These are phyloP conservation scores for Penstemon barbatus DNA, from an alignment of 257 asterid species.

Conservation along the genomic window DNA sequence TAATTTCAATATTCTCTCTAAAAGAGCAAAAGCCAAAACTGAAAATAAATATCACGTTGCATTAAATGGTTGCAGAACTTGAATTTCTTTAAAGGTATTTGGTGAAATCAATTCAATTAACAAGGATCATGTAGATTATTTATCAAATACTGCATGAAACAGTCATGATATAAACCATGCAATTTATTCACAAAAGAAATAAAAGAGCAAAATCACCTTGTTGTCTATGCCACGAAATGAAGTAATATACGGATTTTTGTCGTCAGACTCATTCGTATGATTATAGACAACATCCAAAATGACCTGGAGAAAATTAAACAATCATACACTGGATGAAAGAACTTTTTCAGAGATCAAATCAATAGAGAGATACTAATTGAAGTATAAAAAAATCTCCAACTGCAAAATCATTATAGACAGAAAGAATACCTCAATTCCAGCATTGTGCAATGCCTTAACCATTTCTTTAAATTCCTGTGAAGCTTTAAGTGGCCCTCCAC, in stretches of 20 bases:
- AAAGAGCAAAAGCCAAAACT: constrained; percentile 6
- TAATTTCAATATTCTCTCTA: background rate
- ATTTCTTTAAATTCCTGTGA: constrained; percentile 79
- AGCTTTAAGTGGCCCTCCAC: constrained; percentile 85
- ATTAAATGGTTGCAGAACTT: constrained; percentile 16
- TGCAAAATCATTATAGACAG: constrained; percentile 18
- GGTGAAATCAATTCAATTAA: constrained; percentile 19
- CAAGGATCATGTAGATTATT: constrained; percentile 2
- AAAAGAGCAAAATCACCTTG: constrained; percentile 59
- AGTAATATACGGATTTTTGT: constrained; percentile 78
- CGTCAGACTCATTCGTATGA: constrained; percentile 97
- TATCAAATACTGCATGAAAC: constrained; percentile 17
- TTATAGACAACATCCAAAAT: constrained; percentile 95
- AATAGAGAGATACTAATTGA: constrained; percentile 6
- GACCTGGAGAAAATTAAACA: constrained; percentile 55
- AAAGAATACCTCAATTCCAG: constrained; percentile 85
- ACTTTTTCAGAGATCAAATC: constrained; percentile 16
- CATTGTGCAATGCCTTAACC: constrained; percentile 93
- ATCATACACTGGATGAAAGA: constrained; percentile 21
- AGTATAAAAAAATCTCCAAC: constrained; percentile 13
- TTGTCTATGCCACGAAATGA: constrained; percentile 98
- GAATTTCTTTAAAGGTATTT: background rate
- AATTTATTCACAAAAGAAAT: background rate
- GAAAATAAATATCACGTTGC: background rate
- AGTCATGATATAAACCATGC: constrained; percentile 19